A percentile compares a stretch with the other conserved stretches of the same genome.
These are phyloP conservation scores for Diddensiella caesifluorescens DNA, from an alignment of 805 yeast genomes.

Conservation along the genomic window DNA sequence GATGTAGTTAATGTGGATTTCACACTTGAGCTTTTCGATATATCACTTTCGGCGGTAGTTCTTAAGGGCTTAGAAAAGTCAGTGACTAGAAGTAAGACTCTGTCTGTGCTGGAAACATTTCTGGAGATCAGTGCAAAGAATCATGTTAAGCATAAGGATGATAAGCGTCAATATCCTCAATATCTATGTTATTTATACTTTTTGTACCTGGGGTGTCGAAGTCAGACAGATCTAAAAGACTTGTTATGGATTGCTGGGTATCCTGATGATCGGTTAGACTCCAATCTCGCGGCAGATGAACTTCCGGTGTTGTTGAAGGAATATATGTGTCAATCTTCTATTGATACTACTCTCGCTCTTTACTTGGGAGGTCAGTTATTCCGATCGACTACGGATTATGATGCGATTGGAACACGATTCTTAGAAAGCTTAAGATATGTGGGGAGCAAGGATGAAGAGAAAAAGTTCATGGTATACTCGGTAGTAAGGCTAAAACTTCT, in stretches of 20 bases:
- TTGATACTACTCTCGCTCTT: conserved; percentile 20
- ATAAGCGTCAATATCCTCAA: conserved; percentile 8
- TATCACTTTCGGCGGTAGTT: conserved; percentile 22
- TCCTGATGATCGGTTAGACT: conserved; percentile 21
- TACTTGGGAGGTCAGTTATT: conserved; percentile 25
- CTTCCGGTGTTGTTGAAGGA: conserved; percentile 21
- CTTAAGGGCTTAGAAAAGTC: conserved; percentile 24
- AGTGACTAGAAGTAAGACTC: conserved; percentile 20
- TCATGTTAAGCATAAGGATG: conserved; percentile 8
- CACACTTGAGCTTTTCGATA: conserved; percentile 21
- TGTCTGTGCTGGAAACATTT: conserved; percentile 22
- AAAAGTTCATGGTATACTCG: conserved; percentile 21
- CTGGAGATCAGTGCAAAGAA: conserved; percentile 25
- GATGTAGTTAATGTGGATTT: conserved; percentile 16
- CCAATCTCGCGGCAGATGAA: conserved; percentile 6
- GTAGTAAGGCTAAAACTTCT: conserved; percentile 18
- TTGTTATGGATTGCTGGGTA: conserved; percentile 27
- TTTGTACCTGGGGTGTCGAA: conserved; percentile 23
- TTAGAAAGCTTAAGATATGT: conserved; percentile 19
- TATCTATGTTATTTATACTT: conserved; percentile 25
- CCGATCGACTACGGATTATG: conserved; percentile 18
- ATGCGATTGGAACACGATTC: conserved; percentile 20
- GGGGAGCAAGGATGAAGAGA: conserved; percentile 14
- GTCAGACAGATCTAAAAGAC: conserved; percentile 21
- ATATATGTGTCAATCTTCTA: conserved; percentile 17